Evolutionary conservation across 331 rosid species (phyloP), one percentile per base, ranked within the genome.

Genomic region (Quercus lobata): DNA sequence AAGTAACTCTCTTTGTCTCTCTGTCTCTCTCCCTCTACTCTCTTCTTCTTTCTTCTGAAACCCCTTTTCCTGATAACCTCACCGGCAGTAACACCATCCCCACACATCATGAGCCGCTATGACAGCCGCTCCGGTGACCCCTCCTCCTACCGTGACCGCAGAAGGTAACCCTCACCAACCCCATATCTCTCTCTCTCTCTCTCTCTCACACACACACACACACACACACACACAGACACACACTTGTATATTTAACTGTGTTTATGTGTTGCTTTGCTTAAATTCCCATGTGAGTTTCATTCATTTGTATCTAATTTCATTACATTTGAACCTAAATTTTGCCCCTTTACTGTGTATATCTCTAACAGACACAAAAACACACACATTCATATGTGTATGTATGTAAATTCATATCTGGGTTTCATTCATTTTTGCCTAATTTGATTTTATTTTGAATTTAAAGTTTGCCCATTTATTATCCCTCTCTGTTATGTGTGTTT

Each of bases 81-180:
- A 63, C 75, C 69, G 72, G n/a, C 6, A 72, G 70, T 7, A 19
- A 21, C 22, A 32, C 16, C 73, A 54, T 41, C 52, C 71, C 24
- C 34, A 24, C 78, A 73, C 78, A 73, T 61, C 84, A 96, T 93
- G 98, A 96, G 98, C 86, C 98, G 97, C 88, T 91, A 96, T 80
- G 99, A 96, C 73, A 90, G 91, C 82, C 99, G 97, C 90, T 88
- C 94, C 86, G 92, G 88, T 63, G 99, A 96, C 92, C 97, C 99
- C 57, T 55, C 91, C 66, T 91, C 99, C 41, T 96, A 93, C 80
- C 97, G 98, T 57, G 97, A 93, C 79, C 97, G 99, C 14, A 86
- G 90, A 83, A 93, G 94, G 99, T 96, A 90, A 71, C 56, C 80
- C 4, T 14, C 5, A 49, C 15, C 53, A 27, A 29, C 69, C 8